Percentiles rank a stretch among this genome's conserved stretches.
Conservation (phyloP, 1,284 basidiomycete species). For the Naganishia cerealis region DNA sequence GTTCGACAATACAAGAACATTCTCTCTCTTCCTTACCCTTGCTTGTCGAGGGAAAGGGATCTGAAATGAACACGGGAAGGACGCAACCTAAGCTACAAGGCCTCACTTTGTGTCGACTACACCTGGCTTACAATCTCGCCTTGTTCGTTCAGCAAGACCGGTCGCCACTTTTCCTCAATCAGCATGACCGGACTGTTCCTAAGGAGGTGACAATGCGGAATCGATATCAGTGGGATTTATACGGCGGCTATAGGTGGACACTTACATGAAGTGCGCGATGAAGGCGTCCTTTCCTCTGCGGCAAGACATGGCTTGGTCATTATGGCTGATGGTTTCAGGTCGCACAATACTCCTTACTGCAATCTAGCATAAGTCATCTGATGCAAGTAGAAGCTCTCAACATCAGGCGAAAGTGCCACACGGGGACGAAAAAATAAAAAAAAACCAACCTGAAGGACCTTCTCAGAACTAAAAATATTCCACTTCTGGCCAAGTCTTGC, state of each 20-base stretch:
- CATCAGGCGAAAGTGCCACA: neutral
- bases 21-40: neutral
- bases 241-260: neutral
- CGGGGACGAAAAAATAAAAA: neutral
- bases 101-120: neutral
- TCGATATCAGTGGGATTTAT: neutral
- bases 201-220: slow-evolving; percentile 2
- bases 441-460: slow-evolving; percentile 49
- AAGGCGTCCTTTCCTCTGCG: slow-evolving; percentile 49
- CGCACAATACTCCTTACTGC: slow-evolving; percentile 41
- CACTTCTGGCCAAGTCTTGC: slow-evolving; percentile 50
- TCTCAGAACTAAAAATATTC: slow-evolving; percentile 53
- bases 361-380: slow-evolving; percentile 54
- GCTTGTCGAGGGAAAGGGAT: slow-evolving; percentile 14
- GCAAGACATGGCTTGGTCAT: neutral
- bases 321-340: neutral
- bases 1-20: neutral
- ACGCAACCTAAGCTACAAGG: neutral
- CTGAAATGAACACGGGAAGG: neutral
- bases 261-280: slow-evolving; percentile 52
- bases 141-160: slow-evolving; percentile 34
- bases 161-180: slow-evolving; percentile 50
- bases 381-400: neutral
- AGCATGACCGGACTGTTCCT: slow-evolving; percentile 53
- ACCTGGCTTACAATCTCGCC: slow-evolving; percentile 14